phyloP scores from a whole-genome alignment of 2,329 filamentous ascomycete genomes.

The Remersonia thermophila region DNA sequence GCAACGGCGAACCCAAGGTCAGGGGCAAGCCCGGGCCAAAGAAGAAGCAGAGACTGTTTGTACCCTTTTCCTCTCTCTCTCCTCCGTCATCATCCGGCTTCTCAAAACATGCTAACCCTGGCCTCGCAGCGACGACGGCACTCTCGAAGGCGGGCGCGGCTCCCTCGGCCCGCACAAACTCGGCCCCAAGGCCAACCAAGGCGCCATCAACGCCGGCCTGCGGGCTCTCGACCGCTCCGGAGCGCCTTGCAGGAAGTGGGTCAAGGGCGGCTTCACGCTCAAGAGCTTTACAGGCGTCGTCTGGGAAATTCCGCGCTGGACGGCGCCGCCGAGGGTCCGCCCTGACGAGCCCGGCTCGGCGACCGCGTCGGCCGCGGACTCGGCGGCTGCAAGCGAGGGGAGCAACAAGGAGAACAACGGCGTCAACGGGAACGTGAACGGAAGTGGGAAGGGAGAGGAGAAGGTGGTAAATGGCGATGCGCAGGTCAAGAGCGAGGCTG shows the following conservation, averaged over 20 bases:
- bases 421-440: neutral
- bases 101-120: no score
- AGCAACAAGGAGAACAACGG: slow-evolving; percentile 50
- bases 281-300: slow-evolving; percentile 85
- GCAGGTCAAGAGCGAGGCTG: slow-evolving; percentile 34
- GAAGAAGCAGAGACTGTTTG: slow-evolving; percentile 67
- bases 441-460: slow-evolving; percentile 14
- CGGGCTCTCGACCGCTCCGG: slow-evolving; percentile 87
- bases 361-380: slow-evolving; percentile 33
- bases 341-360: slow-evolving; percentile 34
- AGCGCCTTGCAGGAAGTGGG: slow-evolving; percentile 86
- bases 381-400: slow-evolving; percentile 32
- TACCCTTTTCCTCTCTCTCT: neutral
- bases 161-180: slow-evolving; percentile 60
- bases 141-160: slow-evolving; percentile 41
- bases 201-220: slow-evolving; percentile 92
- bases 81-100: neutral
- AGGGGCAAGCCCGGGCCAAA: slow-evolving; percentile 87
- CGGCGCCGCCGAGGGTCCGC: slow-evolving; percentile 50
- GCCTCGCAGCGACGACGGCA: slow-evolving; percentile 54
- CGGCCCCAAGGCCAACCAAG: slow-evolving; percentile 90
- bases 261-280: slow-evolving; percentile 65
- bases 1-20: slow-evolving; percentile 53
- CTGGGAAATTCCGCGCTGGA: slow-evolving; percentile 78
- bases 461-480: no score